Conservation (phyloP, 23 red algal genomes). For the Cyanidioschyzon merolae region DNA sequence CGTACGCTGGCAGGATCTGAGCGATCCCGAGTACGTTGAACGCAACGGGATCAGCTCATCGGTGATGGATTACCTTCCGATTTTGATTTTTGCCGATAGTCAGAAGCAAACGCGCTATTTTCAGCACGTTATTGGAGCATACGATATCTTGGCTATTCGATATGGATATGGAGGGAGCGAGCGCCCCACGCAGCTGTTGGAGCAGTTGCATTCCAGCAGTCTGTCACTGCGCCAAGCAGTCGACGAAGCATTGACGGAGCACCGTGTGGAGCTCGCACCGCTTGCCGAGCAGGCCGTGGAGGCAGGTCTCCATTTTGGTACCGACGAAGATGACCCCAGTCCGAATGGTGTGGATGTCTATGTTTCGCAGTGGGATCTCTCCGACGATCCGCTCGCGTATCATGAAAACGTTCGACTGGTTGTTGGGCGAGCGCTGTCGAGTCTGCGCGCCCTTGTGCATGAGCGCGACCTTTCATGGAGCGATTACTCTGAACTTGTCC, state of each 20-base stretch:
- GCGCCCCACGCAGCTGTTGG: not conserved
- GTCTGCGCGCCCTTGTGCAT: not conserved
- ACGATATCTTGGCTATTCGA: conserved; percentile 23
- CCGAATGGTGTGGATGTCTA: conserved; percentile 1
- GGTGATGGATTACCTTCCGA: conserved; percentile 29
- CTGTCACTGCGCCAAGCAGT: not conserved
- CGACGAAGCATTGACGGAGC: not conserved
- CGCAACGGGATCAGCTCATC: conserved; percentile 19
- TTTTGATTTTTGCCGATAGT: conserved; percentile 14
- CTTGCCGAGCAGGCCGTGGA: conserved; percentile 4
- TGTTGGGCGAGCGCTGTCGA: not conserved
- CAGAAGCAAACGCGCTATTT: conserved; percentile 18
- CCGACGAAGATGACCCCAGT: not conserved
- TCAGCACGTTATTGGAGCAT: conserved; percentile 15
- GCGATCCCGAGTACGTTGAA: conserved; percentile 21
- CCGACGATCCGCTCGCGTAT: conserved; percentile 4
- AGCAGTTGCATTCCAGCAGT: not conserved
- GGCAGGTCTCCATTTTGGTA: conserved; percentile 13
- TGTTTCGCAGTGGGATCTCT: conserved; percentile 17
- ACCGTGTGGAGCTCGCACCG: not conserved
- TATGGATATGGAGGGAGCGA: conserved; percentile 20
- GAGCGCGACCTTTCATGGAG: not conserved
- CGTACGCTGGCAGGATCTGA: conserved; percentile 14
- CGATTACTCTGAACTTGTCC: not conserved
- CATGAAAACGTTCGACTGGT: not conserved